Conservation (phyloP, 1,284 basidiomycete species). For the Ustilago bromivora region DNA sequence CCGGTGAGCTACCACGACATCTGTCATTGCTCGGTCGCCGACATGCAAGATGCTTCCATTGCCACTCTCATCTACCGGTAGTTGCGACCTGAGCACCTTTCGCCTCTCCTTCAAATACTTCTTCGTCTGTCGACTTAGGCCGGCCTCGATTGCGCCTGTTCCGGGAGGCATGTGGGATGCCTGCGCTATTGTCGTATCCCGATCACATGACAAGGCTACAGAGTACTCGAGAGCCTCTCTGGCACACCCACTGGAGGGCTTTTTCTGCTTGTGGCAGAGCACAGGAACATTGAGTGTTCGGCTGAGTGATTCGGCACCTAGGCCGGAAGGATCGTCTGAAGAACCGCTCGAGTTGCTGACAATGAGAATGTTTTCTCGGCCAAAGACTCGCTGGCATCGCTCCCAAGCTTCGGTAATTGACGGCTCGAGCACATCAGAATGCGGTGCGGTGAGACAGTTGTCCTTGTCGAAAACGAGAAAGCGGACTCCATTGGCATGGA, state of each 20-base stretch:
- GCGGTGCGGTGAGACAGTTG: slow-evolving; percentile 79
- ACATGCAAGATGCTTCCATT: slow-evolving; percentile 77
- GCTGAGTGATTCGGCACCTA: slow-evolving; percentile 89
- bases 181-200: slow-evolving; percentile 63
- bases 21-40: slow-evolving; percentile 91
- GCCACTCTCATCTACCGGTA: slow-evolving; percentile 74
- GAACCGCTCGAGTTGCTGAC: slow-evolving; percentile 95
- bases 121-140: slow-evolving; percentile 27
- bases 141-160: slow-evolving; percentile 30
- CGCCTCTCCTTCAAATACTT: slow-evolving; percentile 31
- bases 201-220: slow-evolving; percentile 45
- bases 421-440: slow-evolving; percentile 56
- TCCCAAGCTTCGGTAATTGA: slow-evolving; percentile 79
- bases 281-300: slow-evolving; percentile 83
- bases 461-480: slow-evolving; percentile 96
- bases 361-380: slow-evolving; percentile 82
- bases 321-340: slow-evolving; percentile 79
- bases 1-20: slow-evolving; percentile 85
- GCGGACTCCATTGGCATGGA: slow-evolving; percentile 82
- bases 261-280: slow-evolving; percentile 80
- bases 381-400: slow-evolving; percentile 80
- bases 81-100: slow-evolving; percentile 70
- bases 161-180: slow-evolving; percentile 41
- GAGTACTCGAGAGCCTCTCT: slow-evolving; percentile 77
- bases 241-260: slow-evolving; percentile 79